A percentile compares a stretch with the other conserved stretches of the same genome.
Conservation (phyloP, 2,329 filamentous ascomycete species). For the Pseudogymnoascus destructans region DNA sequence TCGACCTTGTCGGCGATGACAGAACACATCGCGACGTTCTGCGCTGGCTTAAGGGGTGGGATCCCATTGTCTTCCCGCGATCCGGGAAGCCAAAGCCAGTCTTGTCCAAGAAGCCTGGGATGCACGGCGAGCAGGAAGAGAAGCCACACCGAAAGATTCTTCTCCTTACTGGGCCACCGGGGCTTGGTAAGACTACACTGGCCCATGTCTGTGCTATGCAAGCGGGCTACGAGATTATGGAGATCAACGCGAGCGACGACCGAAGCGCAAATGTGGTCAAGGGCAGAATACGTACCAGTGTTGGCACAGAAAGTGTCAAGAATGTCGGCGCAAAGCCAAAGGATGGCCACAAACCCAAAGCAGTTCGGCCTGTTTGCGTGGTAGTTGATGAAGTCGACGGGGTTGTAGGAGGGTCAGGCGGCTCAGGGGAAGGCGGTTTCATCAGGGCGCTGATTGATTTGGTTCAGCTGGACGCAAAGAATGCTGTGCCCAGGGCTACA, state of each 20-base stretch:
- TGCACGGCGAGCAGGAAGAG: slow-evolving; percentile 46
- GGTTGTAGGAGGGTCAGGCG: slow-evolving; percentile 67
- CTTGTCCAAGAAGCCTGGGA: slow-evolving; percentile 30
- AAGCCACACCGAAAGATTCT: slow-evolving; percentile 76
- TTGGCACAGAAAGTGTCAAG: slow-evolving; percentile 90
- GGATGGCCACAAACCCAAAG: slow-evolving; percentile 45
- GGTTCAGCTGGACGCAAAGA: slow-evolving; percentile 74
- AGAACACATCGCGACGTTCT: slow-evolving; percentile 82
- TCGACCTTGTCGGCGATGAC: slow-evolving; percentile 89
- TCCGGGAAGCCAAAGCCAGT: slow-evolving; percentile 44
- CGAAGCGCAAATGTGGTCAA: slow-evolving; percentile 81
- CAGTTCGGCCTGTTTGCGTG: slow-evolving; percentile 79
- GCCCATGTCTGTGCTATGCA: slow-evolving; percentile 93
- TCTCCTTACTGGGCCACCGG: slow-evolving; percentile 80
- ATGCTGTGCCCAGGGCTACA: slow-evolving; percentile 32
- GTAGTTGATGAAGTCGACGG: slow-evolving; percentile 96
- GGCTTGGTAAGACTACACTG: slow-evolving; percentile 87
- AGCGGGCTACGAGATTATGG: slow-evolving; percentile 89
- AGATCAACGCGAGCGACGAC: slow-evolving; percentile 97
- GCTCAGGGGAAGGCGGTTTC: slow-evolving; percentile 79
- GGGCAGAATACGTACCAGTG: slow-evolving; percentile 76
- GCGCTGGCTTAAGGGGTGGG: slow-evolving; percentile 90
- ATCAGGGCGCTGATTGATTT: slow-evolving; percentile 90
- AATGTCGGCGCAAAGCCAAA: slow-evolving; percentile 44
- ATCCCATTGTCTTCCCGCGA: slow-evolving; percentile 74